Percentiles rank a stretch among this genome's conserved stretches.
Evolutionary conservation across 176 grass and related monocot genomes (phyloP).

Genomic region (Tillandsia leiboldiana): DNA sequence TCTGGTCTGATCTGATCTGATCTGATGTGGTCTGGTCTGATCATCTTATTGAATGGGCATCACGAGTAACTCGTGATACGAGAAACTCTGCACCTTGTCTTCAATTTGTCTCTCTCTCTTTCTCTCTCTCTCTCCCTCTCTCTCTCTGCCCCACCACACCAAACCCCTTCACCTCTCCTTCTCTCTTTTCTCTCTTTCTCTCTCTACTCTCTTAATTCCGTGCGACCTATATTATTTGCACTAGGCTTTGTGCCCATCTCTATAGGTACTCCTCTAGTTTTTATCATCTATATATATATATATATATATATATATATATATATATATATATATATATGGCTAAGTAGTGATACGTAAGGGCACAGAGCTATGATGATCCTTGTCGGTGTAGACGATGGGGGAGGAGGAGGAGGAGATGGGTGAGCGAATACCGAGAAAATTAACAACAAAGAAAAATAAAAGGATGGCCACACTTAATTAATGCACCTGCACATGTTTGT

Average conservation of each 20-base stretch:
- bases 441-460: not conserved
- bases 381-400: not conserved
- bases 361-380: not conserved
- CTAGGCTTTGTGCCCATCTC: not conserved
- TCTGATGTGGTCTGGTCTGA: not conserved
- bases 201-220: not conserved
- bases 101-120: not conserved
- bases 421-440: not conserved
- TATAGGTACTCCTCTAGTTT: not conserved
- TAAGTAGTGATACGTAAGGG: not conserved
- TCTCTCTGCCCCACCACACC: not conserved
- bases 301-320: not conserved
- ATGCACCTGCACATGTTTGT: not conserved
- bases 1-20: not conserved
- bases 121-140: not conserved
- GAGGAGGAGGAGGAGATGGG: not conserved
- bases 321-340: not conserved
- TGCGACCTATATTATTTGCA: not conserved
- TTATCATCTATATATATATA: not conserved
- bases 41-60: constrained; percentile 6
- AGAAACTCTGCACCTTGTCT: constrained; percentile 1
- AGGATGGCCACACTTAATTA: not conserved
- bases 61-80: constrained; percentile 17
- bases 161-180: not conserved
- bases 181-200: not conserved